Conservation (phyloP, 73 alveolate species). For the Uronychia setigera region DNA sequence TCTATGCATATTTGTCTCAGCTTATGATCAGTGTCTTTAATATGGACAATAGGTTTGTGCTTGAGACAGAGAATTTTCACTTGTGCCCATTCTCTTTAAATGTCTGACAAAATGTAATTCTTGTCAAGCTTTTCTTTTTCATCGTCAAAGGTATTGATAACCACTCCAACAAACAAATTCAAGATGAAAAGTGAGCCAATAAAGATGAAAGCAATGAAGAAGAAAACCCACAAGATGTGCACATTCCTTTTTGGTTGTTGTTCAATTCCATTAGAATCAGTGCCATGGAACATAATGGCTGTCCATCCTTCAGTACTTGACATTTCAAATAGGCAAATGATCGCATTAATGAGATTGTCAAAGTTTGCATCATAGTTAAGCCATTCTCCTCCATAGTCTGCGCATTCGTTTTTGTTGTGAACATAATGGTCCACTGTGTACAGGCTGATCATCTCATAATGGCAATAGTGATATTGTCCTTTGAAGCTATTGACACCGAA, state of each 20-base stretch:
- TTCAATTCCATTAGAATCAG: slow-evolving; percentile 42
- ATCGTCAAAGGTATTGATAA: slow-evolving; percentile 26
- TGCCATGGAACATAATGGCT: slow-evolving; percentile 20
- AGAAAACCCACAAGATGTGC: neutral
- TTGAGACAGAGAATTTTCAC: slow-evolving; percentile 3
- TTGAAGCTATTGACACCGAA: slow-evolving; percentile 36
- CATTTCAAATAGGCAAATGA: slow-evolving; percentile 33
- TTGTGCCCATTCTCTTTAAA: slow-evolving; percentile 27
- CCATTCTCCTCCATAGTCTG: slow-evolving; percentile 46
- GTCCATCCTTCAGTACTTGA: slow-evolving; percentile 50
- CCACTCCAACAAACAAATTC: slow-evolving; percentile 42
- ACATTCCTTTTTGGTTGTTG: slow-evolving; percentile 14
- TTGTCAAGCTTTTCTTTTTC: slow-evolving; percentile 34
- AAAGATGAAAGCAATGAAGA: slow-evolving; percentile 31
- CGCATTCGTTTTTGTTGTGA: slow-evolving; percentile 15
- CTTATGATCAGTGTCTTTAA: neutral
- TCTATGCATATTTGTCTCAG: neutral
- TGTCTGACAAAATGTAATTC: neutral
- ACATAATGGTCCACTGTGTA: neutral
- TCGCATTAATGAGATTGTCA: slow-evolving; percentile 37
- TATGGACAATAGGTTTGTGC: neutral
- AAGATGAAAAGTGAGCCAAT: slow-evolving; percentile 37
- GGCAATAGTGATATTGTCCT: slow-evolving; percentile 16
- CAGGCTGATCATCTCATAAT: neutral
- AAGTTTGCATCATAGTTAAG: slow-evolving; percentile 29